Evolutionary conservation across 2,329 filamentous ascomycete genomes (phyloP).

Genomic region (Trichoderma breve): DNA sequence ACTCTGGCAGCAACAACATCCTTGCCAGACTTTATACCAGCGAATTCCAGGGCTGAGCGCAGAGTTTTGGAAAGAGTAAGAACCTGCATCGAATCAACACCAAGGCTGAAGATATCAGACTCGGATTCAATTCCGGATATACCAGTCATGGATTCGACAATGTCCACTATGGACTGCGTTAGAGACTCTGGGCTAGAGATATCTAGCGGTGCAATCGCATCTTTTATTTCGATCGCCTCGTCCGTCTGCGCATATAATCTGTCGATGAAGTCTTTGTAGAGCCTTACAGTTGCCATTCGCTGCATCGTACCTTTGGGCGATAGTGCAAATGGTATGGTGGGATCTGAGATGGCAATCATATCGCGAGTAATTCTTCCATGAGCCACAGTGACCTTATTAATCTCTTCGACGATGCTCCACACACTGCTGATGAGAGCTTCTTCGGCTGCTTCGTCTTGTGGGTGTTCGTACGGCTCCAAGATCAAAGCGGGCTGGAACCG

Average conservation of each 20-base stretch:
- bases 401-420: slow-evolving; percentile 44
- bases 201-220: slow-evolving; percentile 23
- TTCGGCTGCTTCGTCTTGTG: slow-evolving; percentile 26
- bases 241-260: slow-evolving; percentile 37
- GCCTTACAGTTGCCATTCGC: slow-evolving; percentile 37
- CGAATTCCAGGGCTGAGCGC: slow-evolving; percentile 22
- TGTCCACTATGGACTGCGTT: slow-evolving; percentile 27
- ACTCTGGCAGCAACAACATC: slow-evolving; percentile 25
- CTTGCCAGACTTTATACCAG: slow-evolving; percentile 21
- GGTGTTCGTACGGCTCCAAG: slow-evolving; percentile 41
- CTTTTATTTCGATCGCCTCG: slow-evolving; percentile 27
- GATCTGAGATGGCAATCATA: slow-evolving; percentile 39
- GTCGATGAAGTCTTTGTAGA: slow-evolving; percentile 46
- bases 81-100: slow-evolving; percentile 42
- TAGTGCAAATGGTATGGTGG: slow-evolving; percentile 43
- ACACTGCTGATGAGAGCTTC: slow-evolving; percentile 40
- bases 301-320: slow-evolving; percentile 48
- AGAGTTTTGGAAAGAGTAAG: slow-evolving; percentile 28
- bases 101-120: slow-evolving; percentile 39
- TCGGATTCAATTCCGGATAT: slow-evolving; percentile 25
- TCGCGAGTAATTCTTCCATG: slow-evolving; percentile 46
- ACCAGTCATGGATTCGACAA: slow-evolving; percentile 21
- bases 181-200: slow-evolving; percentile 26
- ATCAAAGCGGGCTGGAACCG: slow-evolving; percentile 48
- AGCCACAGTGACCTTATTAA: slow-evolving; percentile 44